Conservation (phyloP, 306 rosid species). For the Gastrolobium bilobum region DNA sequence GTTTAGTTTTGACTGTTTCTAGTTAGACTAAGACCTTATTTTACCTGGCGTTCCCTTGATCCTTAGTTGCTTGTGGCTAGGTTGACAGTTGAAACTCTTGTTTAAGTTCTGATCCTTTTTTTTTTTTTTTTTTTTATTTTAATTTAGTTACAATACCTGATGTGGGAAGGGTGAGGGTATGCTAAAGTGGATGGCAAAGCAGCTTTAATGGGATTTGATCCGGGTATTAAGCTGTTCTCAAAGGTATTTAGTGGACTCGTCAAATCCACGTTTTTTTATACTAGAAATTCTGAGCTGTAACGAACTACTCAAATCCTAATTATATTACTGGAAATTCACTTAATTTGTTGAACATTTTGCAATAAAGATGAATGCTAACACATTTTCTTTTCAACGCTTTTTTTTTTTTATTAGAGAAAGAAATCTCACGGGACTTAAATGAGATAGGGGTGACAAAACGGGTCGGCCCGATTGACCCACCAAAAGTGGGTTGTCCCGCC, state of each 20-base stretch:
- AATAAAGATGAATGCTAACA: too few relatives aligned
- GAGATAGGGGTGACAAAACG: too few relatives aligned
- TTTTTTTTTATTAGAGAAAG: too few relatives aligned
- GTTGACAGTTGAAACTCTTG: background rate
- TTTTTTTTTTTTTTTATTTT: too few relatives aligned
- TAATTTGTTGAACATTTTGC: background rate
- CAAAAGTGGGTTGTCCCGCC: too few relatives aligned
- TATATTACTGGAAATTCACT: background rate
- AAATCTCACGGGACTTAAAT: too few relatives aligned
- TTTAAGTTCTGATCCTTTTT: background rate
- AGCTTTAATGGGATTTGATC: background rate
- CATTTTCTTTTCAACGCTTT: too few relatives aligned
- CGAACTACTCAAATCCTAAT: background rate
- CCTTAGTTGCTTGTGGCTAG: background rate
- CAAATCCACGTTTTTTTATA: too few relatives aligned
- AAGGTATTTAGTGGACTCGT: too few relatives aligned
- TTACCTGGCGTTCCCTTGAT: background rate
- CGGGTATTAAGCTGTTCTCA: background rate
- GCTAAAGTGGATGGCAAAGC: background rate
- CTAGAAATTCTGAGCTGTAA: too few relatives aligned
- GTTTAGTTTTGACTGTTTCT: background rate
- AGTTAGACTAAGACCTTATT: background rate
- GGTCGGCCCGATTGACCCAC: too few relatives aligned
- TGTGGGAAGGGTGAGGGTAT: background rate
- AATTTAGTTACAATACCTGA: too few relatives aligned